Evolutionary conservation across 2,329 filamentous ascomycete genomes (phyloP), one percentile per base, ranked within the genome.

Genomic region (Paracamarosporium sp.): DNA sequence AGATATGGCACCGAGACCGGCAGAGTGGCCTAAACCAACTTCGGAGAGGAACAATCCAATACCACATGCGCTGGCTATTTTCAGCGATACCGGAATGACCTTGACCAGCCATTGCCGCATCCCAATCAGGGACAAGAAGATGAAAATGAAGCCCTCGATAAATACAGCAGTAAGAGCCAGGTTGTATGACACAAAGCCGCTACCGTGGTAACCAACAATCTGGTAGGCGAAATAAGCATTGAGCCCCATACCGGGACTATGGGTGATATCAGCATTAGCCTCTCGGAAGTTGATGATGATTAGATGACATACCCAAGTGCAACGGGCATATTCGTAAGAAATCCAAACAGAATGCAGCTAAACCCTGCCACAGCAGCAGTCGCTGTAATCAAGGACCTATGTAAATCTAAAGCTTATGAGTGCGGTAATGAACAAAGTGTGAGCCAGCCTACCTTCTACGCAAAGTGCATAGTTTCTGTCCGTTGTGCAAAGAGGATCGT

Each of bases 221-320:
- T 88, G 89, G 70, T 91, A 96, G 15, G 92, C 86, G 71, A 96
- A 96, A 75, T 96, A 96, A 9, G 92, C 92, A 70, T 96, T 96
- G 55, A 96, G 76, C 7, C 76, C 76, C 76, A 78, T 78, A 27
- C 76, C 76, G 35, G 75, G 76, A 43, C 69, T 72, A 43, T 25
- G 27, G 28, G 15, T 43, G 25, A 27, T 27, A 35, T 48, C 30
- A 48, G 30, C 22, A 25, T 11, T 33, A 4, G 3, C 17, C 15
- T 25, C 62, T 35, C 62, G 50, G 50, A 58, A 28, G 31, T 17
- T 11, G 20, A 22, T 28, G 44, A 50, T 25, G 22, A 41, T 33
- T 22, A 51, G 8, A 30, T 12, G 6, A 30, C 69, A 57, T 64
- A 71, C 65, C 68, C 76, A 35, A 76, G 67, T 31, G 70, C 74